Conservation (phyloP, 2,329 filamentous ascomycete species). For the Colletotrichum cuscutae region DNA sequence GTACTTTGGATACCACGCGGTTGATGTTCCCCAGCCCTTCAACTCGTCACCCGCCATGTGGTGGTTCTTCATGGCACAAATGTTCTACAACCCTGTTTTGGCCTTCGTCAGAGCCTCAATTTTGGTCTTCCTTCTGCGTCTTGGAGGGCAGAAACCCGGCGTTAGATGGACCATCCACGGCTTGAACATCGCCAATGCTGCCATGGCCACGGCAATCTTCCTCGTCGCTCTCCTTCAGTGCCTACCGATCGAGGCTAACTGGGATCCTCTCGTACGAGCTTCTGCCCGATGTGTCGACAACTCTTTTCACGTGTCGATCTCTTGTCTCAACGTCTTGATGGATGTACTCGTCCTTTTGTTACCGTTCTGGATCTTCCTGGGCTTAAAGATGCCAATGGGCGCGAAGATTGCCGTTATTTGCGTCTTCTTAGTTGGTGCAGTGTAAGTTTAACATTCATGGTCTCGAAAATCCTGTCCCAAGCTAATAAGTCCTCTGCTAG, state of each 20-base stretch:
- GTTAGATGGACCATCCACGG: conserved; percentile 45
- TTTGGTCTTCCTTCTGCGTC: conserved; percentile 56
- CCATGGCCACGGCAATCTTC: conserved; percentile 45
- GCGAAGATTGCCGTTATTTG: conserved; percentile 51
- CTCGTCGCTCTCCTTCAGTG: conserved; percentile 49
- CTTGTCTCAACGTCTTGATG: conserved; percentile 45
- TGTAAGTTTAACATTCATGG: conserved; percentile 41
- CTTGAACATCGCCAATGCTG: conserved; percentile 44
- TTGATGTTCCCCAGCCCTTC: conserved; percentile 10
- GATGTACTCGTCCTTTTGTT: conserved; percentile 48
- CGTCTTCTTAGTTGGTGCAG: conserved; percentile 50
- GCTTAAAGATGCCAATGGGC: conserved; percentile 49
- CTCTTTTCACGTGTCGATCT: conserved; percentile 11
- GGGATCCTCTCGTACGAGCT: conserved; percentile 39
- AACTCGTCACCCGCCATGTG: conserved; percentile 39
- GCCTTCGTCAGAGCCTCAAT: conserved; percentile 57
- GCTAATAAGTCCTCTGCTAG: conserved; percentile 33
- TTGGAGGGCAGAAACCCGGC: conserved; percentile 48
- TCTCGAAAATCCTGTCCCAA: neutral
- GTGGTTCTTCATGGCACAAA: conserved; percentile 47
- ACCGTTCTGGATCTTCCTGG: conserved; percentile 53
- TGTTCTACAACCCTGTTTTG: conserved; percentile 57
- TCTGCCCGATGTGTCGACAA: conserved; percentile 18
- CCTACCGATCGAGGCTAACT: conserved; percentile 43
- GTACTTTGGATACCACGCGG: conserved; percentile 42